A percentile compares a stretch with the other conserved stretches of the same genome.
These are phyloP conservation scores for Capsella bursapastoris DNA, from an alignment of 345 rosid genomes.

Conservation along the genomic window DNA sequence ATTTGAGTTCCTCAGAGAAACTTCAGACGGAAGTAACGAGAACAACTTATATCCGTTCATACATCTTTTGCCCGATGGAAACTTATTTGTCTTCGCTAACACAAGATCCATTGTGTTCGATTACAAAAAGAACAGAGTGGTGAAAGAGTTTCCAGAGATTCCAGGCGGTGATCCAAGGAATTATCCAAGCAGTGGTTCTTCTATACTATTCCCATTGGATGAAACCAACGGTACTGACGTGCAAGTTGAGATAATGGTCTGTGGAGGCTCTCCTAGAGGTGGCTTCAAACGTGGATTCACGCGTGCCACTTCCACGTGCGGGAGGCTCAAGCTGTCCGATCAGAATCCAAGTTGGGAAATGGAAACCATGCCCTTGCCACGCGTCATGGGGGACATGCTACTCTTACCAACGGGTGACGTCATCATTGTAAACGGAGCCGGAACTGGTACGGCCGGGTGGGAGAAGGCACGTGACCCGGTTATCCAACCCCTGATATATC, in stretches of 20 bases:
- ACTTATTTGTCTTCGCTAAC: conserved; percentile 82
- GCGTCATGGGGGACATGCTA: conserved; percentile 93
- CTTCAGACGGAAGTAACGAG: conserved; percentile 57
- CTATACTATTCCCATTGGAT: conserved; percentile 71
- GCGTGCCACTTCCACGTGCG: conserved; percentile 66
- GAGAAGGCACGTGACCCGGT: conserved; percentile 54
- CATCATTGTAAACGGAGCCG: conserved; percentile 70
- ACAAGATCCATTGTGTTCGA: conserved; percentile 66
- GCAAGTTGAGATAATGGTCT: conserved; percentile 69
- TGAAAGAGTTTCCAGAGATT: conserved; percentile 62
- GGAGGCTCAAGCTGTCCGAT: conserved; percentile 57
- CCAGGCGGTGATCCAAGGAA: conserved; percentile 68
- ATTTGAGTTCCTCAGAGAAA: conserved; percentile 57
- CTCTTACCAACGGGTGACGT: conserved; percentile 74
- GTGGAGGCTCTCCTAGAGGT: conserved; percentile 76
- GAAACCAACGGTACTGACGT: conserved; percentile 38
- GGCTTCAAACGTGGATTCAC: conserved; percentile 45
- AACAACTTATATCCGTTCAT: conserved; percentile 86
- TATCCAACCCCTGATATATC: conserved; percentile 65
- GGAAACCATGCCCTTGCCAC: conserved; percentile 75
- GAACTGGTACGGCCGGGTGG: conserved; percentile 78
- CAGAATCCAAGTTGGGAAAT: conserved; percentile 62
- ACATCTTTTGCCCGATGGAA: conserved; percentile 85
- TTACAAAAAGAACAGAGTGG: conserved; percentile 56
- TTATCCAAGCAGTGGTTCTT: conserved; percentile 90